phyloP scores from a whole-genome alignment of 805 yeast genomes.

The Candida lessepsii region DNA sequence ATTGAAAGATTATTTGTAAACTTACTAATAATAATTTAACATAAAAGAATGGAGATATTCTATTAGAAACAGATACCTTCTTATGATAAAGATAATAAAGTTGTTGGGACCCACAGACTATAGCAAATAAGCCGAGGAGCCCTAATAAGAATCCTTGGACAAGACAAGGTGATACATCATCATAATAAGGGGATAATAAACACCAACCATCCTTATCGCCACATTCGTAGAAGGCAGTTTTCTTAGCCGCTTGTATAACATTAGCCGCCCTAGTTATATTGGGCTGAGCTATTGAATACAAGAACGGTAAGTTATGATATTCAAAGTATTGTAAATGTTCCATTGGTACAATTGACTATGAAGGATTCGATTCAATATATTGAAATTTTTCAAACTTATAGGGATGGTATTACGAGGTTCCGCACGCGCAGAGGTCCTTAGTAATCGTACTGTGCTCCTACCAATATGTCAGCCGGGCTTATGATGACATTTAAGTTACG shows the following conservation, averaged over 20 bases:
- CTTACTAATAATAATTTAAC: conserved; percentile 40
- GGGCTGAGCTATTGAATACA: conserved; percentile 4
- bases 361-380: background rate
- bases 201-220: conserved; percentile 43
- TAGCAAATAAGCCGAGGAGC: conserved; percentile 39
- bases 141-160: conserved; percentile 52
- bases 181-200: conserved; percentile 37
- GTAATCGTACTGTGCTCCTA: no score
- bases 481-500: no score
- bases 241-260: background rate
- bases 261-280: background rate
- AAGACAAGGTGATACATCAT: conserved; percentile 62
- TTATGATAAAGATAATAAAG: conserved; percentile 29
- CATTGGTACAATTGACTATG: conserved; percentile 4
- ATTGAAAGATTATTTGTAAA: conserved; percentile 39
- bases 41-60: conserved; percentile 38
- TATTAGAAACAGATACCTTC: conserved; percentile 26
- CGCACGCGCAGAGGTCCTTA: no score
- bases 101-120: conserved; percentile 42
- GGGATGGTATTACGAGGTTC: no score
- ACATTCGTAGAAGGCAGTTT: conserved; percentile 13
- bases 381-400: no score
- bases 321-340: conserved; percentile 17
- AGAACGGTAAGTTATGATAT: conserved; percentile 18
- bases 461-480: no score